Evolutionary conservation across 192 early-diverging fungal species (phyloP).

Genomic region (Phlyctochytrium bullatum): DNA sequence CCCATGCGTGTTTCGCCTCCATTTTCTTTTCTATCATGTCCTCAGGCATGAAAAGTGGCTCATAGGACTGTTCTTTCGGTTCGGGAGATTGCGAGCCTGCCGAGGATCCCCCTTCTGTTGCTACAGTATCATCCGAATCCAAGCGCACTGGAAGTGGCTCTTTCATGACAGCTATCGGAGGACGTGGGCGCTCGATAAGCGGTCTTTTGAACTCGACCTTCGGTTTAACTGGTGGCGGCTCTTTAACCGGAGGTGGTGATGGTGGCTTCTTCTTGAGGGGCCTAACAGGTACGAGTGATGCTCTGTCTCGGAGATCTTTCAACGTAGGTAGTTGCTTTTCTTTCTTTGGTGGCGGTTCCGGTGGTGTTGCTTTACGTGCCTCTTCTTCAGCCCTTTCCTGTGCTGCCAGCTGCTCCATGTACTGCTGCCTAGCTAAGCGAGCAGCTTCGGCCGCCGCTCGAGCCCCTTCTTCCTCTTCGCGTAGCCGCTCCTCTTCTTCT

Average conservation of each 20-base stretch:
- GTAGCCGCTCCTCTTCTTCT: not conserved
- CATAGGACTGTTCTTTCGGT: too few relatives aligned
- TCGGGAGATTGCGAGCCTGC: too few relatives aligned
- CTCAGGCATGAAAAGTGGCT: not conserved
- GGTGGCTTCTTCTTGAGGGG: conserved; percentile 19
- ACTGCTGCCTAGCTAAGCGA: not conserved
- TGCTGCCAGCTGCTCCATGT: not conserved
- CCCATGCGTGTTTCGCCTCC: conserved; percentile 19
- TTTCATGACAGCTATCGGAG: not conserved
- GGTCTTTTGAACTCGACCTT: too few relatives aligned
- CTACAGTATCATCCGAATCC: not conserved
- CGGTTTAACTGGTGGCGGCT: not conserved
- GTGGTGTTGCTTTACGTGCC: conserved; percentile 11
- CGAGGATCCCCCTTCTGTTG: too few relatives aligned
- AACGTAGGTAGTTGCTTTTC: conserved; percentile 19
- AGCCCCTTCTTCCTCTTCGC: not conserved
- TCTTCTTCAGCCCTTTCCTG: conserved; percentile 13
- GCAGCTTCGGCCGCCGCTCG: not conserved
- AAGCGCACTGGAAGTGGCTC: not conserved
- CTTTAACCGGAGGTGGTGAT: conserved; percentile 6
- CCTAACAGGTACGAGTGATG: conserved; percentile 20
- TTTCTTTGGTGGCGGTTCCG: conserved; percentile 13
- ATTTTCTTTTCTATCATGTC: conserved; percentile 1
- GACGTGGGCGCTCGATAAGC: not conserved
- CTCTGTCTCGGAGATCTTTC: conserved; percentile 8